These are phyloP conservation scores for Fusarium sp. DNA, from an alignment of 2,329 filamentous ascomycete species.

Conservation along the genomic window DNA sequence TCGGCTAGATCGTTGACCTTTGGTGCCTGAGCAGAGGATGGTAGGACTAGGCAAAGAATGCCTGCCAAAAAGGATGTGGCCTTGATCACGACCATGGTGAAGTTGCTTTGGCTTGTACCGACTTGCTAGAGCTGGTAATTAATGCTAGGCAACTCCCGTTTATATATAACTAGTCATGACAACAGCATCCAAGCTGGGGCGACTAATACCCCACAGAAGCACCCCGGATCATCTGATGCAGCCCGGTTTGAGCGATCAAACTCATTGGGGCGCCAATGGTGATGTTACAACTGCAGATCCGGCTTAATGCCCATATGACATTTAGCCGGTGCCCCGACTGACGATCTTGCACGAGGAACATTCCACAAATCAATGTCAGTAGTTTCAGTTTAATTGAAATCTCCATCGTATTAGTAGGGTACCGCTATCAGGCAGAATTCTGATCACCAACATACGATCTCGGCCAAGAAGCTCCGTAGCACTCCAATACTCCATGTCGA, in stretches of 20 bases:
- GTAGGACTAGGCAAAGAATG: not conserved
- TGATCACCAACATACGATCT: not conserved
- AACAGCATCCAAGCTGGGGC: not conserved
- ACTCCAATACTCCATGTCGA: too few species aligned
- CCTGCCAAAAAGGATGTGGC: conserved; percentile 12
- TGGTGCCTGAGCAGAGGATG: not conserved
- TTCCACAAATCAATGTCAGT: conserved; percentile 29
- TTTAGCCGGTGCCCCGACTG: conserved; percentile 13
- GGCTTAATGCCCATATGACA: conserved; percentile 1
- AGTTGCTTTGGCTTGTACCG: not conserved
- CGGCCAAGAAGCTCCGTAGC: not conserved
- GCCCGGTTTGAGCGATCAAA: not conserved
- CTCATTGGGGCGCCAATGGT: conserved; percentile 30
- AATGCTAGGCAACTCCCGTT: not conserved
- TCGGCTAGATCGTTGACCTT: conserved; percentile 17
- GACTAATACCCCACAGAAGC: not conserved
- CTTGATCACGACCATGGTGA: conserved; percentile 26
- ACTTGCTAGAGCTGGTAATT: not conserved
- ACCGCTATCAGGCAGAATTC: not conserved
- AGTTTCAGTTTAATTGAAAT: not conserved
- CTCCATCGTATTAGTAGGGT: too few species aligned
- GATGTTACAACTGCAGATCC: conserved; percentile 35
- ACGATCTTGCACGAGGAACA: not conserved
- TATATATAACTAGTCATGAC: not conserved
- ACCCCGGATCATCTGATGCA: not conserved